Conservation (phyloP, 805 yeast species). For the Lachancea mirantina region DNA sequence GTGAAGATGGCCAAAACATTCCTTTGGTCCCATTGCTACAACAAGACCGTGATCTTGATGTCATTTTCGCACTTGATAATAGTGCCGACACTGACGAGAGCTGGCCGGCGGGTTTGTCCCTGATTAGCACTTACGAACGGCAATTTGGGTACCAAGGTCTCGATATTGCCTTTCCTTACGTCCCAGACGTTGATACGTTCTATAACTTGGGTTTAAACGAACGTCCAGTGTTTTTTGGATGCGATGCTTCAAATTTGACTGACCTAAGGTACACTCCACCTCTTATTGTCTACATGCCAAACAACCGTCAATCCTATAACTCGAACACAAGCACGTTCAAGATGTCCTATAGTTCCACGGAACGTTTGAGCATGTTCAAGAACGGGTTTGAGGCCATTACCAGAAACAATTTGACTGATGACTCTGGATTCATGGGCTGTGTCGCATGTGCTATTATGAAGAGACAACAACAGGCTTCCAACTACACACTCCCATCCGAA, state of each 20-base stretch:
- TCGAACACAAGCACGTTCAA: constrained; percentile 71
- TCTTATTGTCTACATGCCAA: constrained; percentile 70
- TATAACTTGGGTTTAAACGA: constrained; percentile 53
- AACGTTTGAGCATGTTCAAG: constrained; percentile 50
- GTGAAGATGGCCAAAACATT: constrained; percentile 59
- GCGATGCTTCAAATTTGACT: constrained; percentile 60
- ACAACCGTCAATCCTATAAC: constrained; percentile 55
- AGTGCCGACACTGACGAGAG: constrained; percentile 53
- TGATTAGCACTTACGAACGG: constrained; percentile 49
- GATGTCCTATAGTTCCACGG: constrained; percentile 52
- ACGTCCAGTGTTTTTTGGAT: constrained; percentile 77
- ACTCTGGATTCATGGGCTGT: constrained; percentile 64
- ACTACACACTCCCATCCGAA: constrained; percentile 52
- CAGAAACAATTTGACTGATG: constrained; percentile 59
- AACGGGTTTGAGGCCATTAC: constrained; percentile 75
- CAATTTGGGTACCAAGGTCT: constrained; percentile 48
- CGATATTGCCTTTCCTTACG: constrained; percentile 69
- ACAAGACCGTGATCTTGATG: constrained; percentile 54
- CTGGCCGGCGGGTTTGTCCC: constrained; percentile 67
- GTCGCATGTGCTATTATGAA: constrained; percentile 78
- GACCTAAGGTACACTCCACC: constrained; percentile 55
- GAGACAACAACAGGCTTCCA: constrained; percentile 66
- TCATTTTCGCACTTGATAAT: constrained; percentile 58
- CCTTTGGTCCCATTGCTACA: constrained; percentile 58
- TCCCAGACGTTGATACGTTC: constrained; percentile 64